These are phyloP conservation scores for Alopecurus myosuroides DNA, from an alignment of 176 grass and related monocot genomes.

Conservation along the genomic window DNA sequence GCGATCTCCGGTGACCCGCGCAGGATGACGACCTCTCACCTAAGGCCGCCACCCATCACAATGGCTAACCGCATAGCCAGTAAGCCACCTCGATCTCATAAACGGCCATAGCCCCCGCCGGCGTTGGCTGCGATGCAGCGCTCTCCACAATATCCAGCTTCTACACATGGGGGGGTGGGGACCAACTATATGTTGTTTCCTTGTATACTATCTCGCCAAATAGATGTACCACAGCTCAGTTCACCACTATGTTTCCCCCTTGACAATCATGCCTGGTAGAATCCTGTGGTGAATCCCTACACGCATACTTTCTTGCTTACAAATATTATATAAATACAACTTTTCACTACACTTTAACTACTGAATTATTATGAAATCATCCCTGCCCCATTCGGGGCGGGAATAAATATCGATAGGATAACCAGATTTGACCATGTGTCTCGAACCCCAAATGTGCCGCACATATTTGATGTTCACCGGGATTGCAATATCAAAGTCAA, in stretches of 20 bases:
- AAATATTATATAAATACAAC: neutral
- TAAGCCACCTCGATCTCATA: no score
- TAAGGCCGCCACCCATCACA: no score
- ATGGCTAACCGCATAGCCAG: no score
- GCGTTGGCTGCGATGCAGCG: no score
- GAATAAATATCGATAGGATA: neutral
- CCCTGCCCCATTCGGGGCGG: neutral
- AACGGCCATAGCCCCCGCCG: no score
- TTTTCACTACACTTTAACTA: neutral
- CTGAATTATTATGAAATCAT: neutral
- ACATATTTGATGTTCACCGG: neutral
- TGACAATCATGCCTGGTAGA: neutral
- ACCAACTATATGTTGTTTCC: neutral
- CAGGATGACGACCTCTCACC: no score
- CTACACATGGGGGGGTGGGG: no score
- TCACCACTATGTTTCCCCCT: neutral
- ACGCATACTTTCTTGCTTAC: neutral
- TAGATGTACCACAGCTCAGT: neutral
- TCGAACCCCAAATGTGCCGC: neutral
- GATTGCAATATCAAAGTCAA: neutral
- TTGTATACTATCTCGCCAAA: neutral
- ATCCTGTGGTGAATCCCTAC: no score
- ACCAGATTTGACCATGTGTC: neutral
- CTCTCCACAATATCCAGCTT: no score
- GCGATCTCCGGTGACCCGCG: no score